A percentile compares a stretch with the other conserved stretches of the same genome.
Evolutionary conservation across 164 flowering plant species (phyloP).

Genomic region (Chimonanthus praecox): DNA sequence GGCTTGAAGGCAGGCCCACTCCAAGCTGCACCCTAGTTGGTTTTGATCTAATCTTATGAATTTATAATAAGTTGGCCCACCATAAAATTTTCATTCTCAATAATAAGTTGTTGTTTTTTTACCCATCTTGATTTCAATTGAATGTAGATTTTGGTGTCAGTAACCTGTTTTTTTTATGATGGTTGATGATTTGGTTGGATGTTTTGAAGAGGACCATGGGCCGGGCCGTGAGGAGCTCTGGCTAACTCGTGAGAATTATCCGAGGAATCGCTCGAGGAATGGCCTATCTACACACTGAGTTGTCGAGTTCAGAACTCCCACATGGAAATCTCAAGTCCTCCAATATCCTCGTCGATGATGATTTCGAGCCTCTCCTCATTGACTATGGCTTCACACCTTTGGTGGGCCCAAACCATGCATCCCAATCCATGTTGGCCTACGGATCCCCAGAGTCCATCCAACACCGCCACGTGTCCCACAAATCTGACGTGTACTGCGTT

Average conservation of each 20-base stretch:
- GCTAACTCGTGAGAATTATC: slow-evolving; percentile 67
- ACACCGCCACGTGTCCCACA: slow-evolving; percentile 41
- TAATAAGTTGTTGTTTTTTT: neutral
- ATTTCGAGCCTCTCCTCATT: slow-evolving; percentile 50
- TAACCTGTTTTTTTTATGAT: neutral
- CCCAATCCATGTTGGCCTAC: slow-evolving; percentile 57
- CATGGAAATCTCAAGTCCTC: slow-evolving; percentile 92
- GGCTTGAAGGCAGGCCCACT: no score
- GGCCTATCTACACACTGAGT: slow-evolving; percentile 54
- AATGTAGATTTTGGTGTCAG: neutral
- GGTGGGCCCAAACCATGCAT: slow-evolving; percentile 31
- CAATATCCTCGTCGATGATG: slow-evolving; percentile 51
- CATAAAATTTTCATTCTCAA: no score
- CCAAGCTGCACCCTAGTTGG: no score
- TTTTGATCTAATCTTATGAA: no score
- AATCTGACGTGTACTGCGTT: slow-evolving; percentile 69
- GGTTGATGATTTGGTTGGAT: neutral
- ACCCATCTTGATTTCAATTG: neutral
- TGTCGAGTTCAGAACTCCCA: slow-evolving; percentile 46
- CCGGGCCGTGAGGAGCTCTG: slow-evolving; percentile 52
- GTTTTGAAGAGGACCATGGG: slow-evolving; percentile 66
- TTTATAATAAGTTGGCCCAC: no score
- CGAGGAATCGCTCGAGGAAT: slow-evolving; percentile 67
- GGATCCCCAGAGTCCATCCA: slow-evolving; percentile 57
- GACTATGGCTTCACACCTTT: slow-evolving; percentile 61